Evolutionary conservation across 805 yeast species (phyloP), one percentile per base, ranked within the genome.

Genomic region (Wickerhamiella parazyma): DNA sequence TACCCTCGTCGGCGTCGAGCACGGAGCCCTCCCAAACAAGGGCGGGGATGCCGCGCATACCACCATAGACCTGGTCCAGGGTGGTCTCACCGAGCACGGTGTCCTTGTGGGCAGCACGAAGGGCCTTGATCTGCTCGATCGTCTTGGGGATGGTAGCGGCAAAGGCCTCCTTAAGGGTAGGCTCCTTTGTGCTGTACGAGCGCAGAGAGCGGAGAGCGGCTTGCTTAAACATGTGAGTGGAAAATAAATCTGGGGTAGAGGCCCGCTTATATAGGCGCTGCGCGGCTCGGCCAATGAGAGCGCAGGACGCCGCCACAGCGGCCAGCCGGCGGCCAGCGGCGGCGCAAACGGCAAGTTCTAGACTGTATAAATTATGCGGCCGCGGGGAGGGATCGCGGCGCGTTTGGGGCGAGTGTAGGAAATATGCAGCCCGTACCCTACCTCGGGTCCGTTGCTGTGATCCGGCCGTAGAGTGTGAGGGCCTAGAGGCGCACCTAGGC

Each of bases 21-120:
- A 80, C 89, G 40, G 89, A 80, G 52, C 89, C 89, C 70, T 81
- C 93, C 91, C 91, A 81, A 43, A 81, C 86, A 49, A 82, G 69
- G 55, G 84, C 83, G 65, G 78, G 77, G 63, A 81, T 78, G 60
- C 93, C 93, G 64, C 93, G 74, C 87, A 78, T 78, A 69, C 93
- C 93, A 68, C 93, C 93, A 66, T 80, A 82, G 33, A 86, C 87
- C 67, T 80, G 89, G 62, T 77, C 84, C 49, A 81, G 68, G 46
- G 70, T 63, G 50, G 80, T 80, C 64, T 80, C 84, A 52, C 85
- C 89, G 51, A 81, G 77, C 41, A 70, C 80, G 60, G 82, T 74
- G 63, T 54, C 51, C 45, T 97, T 98, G 66, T 89, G 75, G 59
- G 86, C 93, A 65, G 83, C 73, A 68, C 89, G 86, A 65, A 89